phyloP scores from a whole-genome alignment of 208 protist genomes.

The Crithidia brevicula region DNA sequence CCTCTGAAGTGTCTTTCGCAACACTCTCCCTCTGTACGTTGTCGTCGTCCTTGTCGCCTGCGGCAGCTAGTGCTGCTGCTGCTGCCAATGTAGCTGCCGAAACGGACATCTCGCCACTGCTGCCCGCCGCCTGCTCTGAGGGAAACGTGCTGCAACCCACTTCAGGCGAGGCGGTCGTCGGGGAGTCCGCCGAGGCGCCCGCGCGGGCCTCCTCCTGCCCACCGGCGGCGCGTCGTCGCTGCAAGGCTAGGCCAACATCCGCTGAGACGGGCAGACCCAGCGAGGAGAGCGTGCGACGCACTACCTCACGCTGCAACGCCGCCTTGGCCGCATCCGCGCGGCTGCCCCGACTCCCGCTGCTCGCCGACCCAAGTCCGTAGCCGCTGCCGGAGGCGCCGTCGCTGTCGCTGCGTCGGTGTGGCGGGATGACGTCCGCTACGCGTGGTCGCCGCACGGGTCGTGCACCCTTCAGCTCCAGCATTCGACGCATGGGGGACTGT shows the following conservation, averaged over 20 bases:
- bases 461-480: conserved; percentile 24
- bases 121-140: background rate
- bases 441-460: conserved; percentile 26
- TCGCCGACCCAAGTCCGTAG: background rate
- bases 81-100: no score
- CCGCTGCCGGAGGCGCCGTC: background rate
- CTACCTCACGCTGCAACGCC: conserved; percentile 14
- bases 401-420: conserved; percentile 14
- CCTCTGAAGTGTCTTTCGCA: no score
- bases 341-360: background rate
- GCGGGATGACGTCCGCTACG: background rate
- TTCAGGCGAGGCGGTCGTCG: background rate
- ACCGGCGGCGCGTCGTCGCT: background rate
- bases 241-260: background rate
- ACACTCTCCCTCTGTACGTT: no score
- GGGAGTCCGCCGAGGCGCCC: background rate
- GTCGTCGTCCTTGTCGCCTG: no score
- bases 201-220: background rate
- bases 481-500: conserved; percentile 18
- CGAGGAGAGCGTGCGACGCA: conserved; percentile 18
- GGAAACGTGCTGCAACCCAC: background rate
- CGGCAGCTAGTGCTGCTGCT: no score
- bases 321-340: conserved; percentile 5
- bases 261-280: conserved; percentile 10
- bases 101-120: background rate